Percentiles rank a stretch among this genome's conserved stretches.
Evolutionary conservation across 371 early-diverging fungal genomes (phyloP).

Genomic region (Lichtheimia corymbifera): DNA sequence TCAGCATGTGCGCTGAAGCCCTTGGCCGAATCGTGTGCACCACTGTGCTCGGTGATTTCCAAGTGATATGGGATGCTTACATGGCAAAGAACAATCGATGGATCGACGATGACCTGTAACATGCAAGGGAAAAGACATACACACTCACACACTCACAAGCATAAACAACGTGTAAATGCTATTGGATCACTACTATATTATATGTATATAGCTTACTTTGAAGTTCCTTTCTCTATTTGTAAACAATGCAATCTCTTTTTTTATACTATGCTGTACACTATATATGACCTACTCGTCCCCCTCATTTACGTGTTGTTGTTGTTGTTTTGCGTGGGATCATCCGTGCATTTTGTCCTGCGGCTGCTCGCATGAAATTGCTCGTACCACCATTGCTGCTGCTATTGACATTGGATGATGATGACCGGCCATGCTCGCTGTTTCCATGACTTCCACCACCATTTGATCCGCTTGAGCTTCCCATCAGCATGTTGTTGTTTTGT

Average conservation of each 20-base stretch:
- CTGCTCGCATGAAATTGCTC: constrained; percentile 6
- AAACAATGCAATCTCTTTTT: background rate
- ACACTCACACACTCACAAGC: no score
- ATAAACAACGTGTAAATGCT: no score
- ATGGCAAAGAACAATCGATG: background rate
- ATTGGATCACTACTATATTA: no score
- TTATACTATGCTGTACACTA: background rate
- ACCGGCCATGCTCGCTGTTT: no score
- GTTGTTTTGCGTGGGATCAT: constrained; percentile 10
- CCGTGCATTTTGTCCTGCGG: background rate
- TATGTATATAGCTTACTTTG: no score
- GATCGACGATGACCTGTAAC: background rate
- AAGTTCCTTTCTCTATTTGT: background rate
- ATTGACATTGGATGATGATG: background rate
- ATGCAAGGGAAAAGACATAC: no score
- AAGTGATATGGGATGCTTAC: constrained; percentile 5
- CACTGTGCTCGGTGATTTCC: constrained; percentile 4
- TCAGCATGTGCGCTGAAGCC: constrained; percentile 7
- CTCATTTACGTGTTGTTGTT: background rate
- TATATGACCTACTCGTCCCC: background rate
- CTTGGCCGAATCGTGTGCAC: constrained; percentile 8
- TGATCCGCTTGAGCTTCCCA: no score
- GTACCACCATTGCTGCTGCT: constrained; percentile 1
- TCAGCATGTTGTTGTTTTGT: no score
- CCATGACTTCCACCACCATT: no score